These are phyloP conservation scores for Crithidia sp. DNA, from an alignment of 208 protist species.

Conservation along the genomic window DNA sequence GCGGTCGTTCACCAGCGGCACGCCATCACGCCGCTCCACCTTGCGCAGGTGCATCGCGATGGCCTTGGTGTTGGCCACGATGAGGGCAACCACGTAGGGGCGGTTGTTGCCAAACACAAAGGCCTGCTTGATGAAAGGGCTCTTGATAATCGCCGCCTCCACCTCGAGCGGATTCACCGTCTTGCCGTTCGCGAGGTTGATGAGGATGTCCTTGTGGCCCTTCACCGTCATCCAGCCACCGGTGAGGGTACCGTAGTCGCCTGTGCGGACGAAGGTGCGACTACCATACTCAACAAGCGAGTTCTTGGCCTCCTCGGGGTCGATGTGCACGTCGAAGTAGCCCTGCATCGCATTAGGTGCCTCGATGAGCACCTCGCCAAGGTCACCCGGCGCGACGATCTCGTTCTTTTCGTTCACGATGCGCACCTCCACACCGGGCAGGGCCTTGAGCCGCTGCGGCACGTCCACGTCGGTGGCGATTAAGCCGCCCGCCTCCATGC, in stretches of 20 bases:
- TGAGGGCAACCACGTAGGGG: constrained; percentile 79
- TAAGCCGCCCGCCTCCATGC: constrained; percentile 86
- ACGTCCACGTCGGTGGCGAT: constrained; percentile 91
- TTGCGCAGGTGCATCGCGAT: constrained; percentile 87
- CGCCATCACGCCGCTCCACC: constrained; percentile 88
- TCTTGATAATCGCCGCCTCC: constrained; percentile 77
- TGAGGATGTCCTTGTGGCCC: constrained; percentile 85
- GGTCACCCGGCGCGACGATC: constrained; percentile 85
- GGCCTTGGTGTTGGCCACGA: constrained; percentile 86
- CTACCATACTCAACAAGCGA: constrained; percentile 88
- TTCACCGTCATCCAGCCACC: constrained; percentile 89
- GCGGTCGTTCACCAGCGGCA: constrained; percentile 86
- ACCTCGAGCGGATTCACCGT: constrained; percentile 84
- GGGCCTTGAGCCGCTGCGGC: constrained; percentile 84
- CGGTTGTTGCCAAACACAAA: constrained; percentile 80
- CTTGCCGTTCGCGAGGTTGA: constrained; percentile 82
- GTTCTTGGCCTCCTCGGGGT: constrained; percentile 87
- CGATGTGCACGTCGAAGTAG: constrained; percentile 91
- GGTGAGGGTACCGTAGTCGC: constrained; percentile 88
- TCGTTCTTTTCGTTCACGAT: constrained; percentile 92
- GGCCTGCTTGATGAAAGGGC: constrained; percentile 87
- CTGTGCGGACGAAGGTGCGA: constrained; percentile 90
- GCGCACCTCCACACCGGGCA: constrained; percentile 89
- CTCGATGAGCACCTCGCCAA: constrained; percentile 90
- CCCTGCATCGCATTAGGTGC: constrained; percentile 90